These are phyloP conservation scores for Pythium aristosporum DNA, from an alignment of 352 stramenopile species.

Conservation along the genomic window DNA sequence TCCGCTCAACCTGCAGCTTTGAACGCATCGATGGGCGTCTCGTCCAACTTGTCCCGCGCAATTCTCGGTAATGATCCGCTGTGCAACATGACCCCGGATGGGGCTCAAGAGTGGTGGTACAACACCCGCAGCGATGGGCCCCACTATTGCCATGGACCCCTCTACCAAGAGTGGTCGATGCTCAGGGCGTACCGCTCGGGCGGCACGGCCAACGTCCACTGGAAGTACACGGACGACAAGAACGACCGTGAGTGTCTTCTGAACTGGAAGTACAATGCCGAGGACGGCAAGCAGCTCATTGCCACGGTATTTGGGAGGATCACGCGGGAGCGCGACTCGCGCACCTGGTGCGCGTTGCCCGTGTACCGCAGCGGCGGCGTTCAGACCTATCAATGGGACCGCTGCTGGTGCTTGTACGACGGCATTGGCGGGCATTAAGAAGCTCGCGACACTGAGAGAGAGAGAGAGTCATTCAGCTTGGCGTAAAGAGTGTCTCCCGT, in stretches of 20 bases:
- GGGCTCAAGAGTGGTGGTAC: too few species aligned
- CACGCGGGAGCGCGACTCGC: background rate
- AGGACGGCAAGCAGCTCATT: background rate
- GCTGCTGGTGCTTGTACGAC: background rate
- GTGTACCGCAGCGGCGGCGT: conserved; percentile 14
- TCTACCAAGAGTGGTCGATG: background rate
- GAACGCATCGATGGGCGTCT: too few species aligned
- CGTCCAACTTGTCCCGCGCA: too few species aligned
- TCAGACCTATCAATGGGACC: background rate
- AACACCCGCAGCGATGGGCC: too few species aligned
- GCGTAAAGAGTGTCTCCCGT: too few species aligned
- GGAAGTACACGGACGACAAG: conserved; percentile 10
- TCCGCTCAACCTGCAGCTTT: too few species aligned
- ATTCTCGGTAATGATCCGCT: too few species aligned
- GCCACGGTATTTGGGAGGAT: background rate
- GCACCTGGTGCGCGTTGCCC: conserved; percentile 11
- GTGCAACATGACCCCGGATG: too few species aligned
- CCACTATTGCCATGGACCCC: background rate
- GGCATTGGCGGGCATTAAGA: too few species aligned
- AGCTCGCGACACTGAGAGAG: too few species aligned
- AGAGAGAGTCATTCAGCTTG: too few species aligned
- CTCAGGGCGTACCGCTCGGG: conserved; percentile 3
- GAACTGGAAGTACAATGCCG: conserved; percentile 7
- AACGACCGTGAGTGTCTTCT: conserved; percentile 7
- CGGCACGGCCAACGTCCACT: background rate